Conservation (phyloP, 768 basidiomycete species). For the Flagelloscypha sp. region DNA sequence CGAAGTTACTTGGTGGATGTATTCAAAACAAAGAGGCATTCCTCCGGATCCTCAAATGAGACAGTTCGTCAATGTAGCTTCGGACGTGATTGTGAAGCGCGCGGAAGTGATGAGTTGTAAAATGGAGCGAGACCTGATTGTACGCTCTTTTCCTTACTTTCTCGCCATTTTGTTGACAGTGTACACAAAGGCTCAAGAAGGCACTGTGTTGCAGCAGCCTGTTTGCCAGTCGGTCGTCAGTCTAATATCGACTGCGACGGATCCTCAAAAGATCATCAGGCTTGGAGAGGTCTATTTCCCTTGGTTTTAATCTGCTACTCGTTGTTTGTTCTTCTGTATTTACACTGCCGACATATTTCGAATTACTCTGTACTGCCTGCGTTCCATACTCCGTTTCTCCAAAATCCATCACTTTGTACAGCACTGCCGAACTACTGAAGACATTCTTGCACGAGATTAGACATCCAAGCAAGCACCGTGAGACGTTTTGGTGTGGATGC, state of each 20-base stretch:
- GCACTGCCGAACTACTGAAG: too few relatives aligned
- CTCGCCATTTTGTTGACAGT: not conserved
- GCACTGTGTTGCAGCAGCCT: constrained; percentile 34
- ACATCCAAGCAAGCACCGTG: too few relatives aligned
- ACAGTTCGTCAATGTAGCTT: constrained; percentile 42
- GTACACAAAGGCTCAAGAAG: constrained; percentile 24
- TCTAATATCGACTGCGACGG: constrained; percentile 79
- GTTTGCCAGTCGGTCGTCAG: constrained; percentile 78
- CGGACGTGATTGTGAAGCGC: constrained; percentile 67
- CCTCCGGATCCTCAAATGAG: constrained; percentile 53
- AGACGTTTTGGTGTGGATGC: too few relatives aligned
- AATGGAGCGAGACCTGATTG: constrained; percentile 76
- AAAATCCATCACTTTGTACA: too few relatives aligned
- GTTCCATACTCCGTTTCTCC: too few relatives aligned
- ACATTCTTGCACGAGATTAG: too few relatives aligned
- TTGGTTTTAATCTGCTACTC: constrained; percentile 56
- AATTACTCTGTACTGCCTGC: constrained; percentile 2
- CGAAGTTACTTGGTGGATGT: constrained; percentile 77
- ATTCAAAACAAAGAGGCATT: constrained; percentile 46
- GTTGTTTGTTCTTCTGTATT: constrained; percentile 5
- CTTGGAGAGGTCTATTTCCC: constrained; percentile 82
- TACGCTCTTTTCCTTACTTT: constrained; percentile 7
- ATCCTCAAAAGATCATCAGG: constrained; percentile 75
- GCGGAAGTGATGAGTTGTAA: constrained; percentile 84
- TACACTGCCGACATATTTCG: too few relatives aligned